A percentile compares a stretch with the other conserved stretches of the same genome.
Conservation (phyloP, 768 basidiomycete species). For the Pleurotus sapidus region DNA sequence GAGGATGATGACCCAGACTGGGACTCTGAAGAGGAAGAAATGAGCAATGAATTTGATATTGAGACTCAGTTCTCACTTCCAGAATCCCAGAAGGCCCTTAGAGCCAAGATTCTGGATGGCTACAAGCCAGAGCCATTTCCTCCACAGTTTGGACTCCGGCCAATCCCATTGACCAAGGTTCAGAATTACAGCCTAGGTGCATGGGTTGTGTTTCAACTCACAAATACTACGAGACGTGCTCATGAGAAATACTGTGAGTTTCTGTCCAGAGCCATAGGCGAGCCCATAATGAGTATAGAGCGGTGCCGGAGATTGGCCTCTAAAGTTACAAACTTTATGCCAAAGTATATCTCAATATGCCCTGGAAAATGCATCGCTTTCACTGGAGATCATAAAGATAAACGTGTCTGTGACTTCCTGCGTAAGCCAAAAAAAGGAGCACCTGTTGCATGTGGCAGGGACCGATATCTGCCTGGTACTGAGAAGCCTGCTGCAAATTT, state of each 20-base stretch:
- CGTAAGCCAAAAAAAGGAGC: constrained; percentile 13
- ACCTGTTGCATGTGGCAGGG: constrained; percentile 9
- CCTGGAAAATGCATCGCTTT: constrained; percentile 22
- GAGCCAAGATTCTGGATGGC: neutral
- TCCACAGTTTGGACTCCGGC: neutral
- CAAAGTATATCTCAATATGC: constrained; percentile 20
- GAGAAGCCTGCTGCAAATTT: constrained; percentile 19
- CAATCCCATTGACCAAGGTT: constrained; percentile 5
- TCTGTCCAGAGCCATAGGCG: constrained; percentile 11
- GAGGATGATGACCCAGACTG: neutral
- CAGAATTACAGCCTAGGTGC: constrained; percentile 13
- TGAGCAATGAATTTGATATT: neutral
- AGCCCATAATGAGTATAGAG: constrained; percentile 16
- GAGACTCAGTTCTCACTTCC: neutral
- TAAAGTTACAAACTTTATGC: constrained; percentile 13
- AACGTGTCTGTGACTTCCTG: constrained; percentile 12
- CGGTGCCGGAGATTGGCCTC: constrained; percentile 12
- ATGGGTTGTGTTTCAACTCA: constrained; percentile 18
- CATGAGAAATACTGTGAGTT: constrained; percentile 16
- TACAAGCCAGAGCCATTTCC: neutral
- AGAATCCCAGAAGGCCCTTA: neutral
- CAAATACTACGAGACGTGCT: constrained; percentile 20
- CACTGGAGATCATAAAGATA: constrained; percentile 16
- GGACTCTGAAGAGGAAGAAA: neutral
- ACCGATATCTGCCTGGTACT: neutral